Base-by-base conservation (phyloP, 495 filamentous ascomycete genomes). In the Penicillium flavigenum region DNA sequence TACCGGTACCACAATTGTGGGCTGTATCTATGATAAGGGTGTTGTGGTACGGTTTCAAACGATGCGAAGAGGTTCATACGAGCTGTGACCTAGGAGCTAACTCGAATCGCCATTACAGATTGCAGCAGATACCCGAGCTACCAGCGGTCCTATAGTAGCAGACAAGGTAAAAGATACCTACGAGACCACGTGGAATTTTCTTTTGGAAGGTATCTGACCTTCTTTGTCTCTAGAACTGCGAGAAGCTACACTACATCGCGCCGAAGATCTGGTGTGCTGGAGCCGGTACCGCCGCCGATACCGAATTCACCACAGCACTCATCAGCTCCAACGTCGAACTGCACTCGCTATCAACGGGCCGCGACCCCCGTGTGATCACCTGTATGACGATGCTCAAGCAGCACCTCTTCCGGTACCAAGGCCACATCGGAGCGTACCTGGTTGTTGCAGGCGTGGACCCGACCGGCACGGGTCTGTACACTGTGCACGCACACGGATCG, bases 361-460 rank as follows among this genome's bases (percentile, higher is more conserved):
- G 95, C 64, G 91, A 93, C 73, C 93, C 95, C 20, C 89, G 95
- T 60, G 95, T 99, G 56, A 92, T 96, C 55, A 99, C 95, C 44
- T 96, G 91, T 81, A 99, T 99, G 95, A 99, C 95, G 12, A 88
- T 99, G 80, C 88, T 99, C 48, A 99, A 99, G 81, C 95, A 99
- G 75, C 93, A 98, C 75, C 88, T 99, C 58, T 99, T 98, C 88
- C 86, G 89, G 59, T 88, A 99, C 79, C 92, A 99, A 71, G 95
- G 95, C 53, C 85, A 99, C 79, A 96, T 99, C 61, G 95, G 95
- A 58, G 95, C 95, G 42, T 99, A 99, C 76, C 86, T 99, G 42
- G 95, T 99, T 17, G 92, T 99, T 47, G 95, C 95, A 3, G 95
- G 95, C 57, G 92, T 96, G 56, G 95, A 99, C 75, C 93, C 95